Percentiles rank a stretch among this genome's conserved stretches.
These are phyloP conservation scores for Pisolithus orientalis DNA, from an alignment of 768 basidiomycete species.

Conservation along the genomic window DNA sequence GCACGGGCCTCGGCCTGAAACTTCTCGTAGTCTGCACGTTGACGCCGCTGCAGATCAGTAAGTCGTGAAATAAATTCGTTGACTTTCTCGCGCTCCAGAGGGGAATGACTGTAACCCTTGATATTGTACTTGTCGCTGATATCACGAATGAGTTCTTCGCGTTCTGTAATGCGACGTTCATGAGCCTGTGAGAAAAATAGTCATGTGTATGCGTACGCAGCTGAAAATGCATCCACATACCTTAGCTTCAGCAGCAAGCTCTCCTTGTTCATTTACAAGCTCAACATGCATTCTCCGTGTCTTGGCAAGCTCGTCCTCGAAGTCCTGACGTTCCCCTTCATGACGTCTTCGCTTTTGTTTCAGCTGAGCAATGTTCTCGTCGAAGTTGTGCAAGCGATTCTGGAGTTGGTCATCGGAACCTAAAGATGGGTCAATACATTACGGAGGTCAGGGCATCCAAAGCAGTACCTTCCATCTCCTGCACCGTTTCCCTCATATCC, in stretches of 20 bases:
- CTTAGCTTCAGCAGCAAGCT: constrained; percentile 67
- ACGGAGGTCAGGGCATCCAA: neutral
- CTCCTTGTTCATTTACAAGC: constrained; percentile 57
- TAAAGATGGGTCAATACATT: constrained; percentile 18
- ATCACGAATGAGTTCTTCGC: constrained; percentile 69
- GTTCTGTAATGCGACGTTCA: constrained; percentile 56
- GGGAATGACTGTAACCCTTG: constrained; percentile 65
- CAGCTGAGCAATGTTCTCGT: constrained; percentile 47
- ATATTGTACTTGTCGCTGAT: constrained; percentile 64
- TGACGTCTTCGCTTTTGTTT: constrained; percentile 43
- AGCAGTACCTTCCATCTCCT: constrained; percentile 54
- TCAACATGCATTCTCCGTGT: constrained; percentile 49
- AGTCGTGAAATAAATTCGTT: constrained; percentile 67
- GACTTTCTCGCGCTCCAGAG: constrained; percentile 66
- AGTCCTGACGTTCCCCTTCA: constrained; percentile 48
- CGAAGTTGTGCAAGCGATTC: constrained; percentile 50
- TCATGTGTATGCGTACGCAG: neutral
- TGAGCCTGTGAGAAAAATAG: constrained; percentile 48
- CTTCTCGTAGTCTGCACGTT: constrained; percentile 58
- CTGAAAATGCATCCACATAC: constrained; percentile 28
- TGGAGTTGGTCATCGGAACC: constrained; percentile 72
- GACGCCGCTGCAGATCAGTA: constrained; percentile 53
- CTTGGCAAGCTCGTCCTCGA: constrained; percentile 53
- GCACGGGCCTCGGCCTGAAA: constrained; percentile 57
- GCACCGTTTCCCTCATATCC: constrained; percentile 55